Percentiles rank a stretch among this genome's conserved stretches.
These are phyloP conservation scores for Blastocystis sp. DNA, from an alignment of 352 stramenopile species.

Conservation along the genomic window DNA sequence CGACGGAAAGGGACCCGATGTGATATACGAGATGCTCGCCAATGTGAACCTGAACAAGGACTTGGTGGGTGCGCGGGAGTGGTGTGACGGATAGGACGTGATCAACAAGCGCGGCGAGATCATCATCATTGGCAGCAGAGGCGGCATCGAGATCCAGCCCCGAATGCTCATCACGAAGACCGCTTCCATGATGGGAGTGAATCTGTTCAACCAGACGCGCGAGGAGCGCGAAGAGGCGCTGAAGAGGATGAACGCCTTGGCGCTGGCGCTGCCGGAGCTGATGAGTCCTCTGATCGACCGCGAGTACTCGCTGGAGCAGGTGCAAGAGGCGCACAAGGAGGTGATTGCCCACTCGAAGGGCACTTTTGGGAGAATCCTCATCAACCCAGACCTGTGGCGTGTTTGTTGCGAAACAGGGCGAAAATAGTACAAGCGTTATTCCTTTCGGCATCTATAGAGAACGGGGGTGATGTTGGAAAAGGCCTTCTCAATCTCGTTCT, in stretches of 20 bases:
- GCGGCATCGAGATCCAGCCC: conserved; percentile 42
- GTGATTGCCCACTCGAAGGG: conserved; percentile 47
- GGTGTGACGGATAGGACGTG: conserved; percentile 7
- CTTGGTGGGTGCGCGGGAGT: not conserved
- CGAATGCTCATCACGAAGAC: conserved; percentile 42
- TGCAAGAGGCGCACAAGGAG: conserved; percentile 33
- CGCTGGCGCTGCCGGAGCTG: conserved; percentile 1
- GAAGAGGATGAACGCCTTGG: not conserved
- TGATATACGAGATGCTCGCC: conserved; percentile 71
- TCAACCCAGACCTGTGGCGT: conserved; percentile 53
- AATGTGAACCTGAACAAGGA: conserved; percentile 67
- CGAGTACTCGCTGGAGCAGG: conserved; percentile 62
- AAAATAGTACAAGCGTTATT: conserved; percentile 16
- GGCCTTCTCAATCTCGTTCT: conserved; percentile 43
- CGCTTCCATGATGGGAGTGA: conserved; percentile 24
- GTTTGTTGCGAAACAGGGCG: conserved; percentile 36
- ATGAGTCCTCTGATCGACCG: conserved; percentile 49
- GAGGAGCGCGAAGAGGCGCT: conserved; percentile 24
- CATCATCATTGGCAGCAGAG: conserved; percentile 55
- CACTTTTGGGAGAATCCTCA: conserved; percentile 41
- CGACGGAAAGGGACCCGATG: conserved; percentile 45
- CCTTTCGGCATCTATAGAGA: conserved; percentile 57
- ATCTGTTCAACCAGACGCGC: conserved; percentile 63
- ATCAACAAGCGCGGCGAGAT: conserved; percentile 67
- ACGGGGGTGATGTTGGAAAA: conserved; percentile 61